These are phyloP conservation scores for Spergularia marina DNA, from an alignment of 148 eudicot genomes.

Conservation along the genomic window DNA sequence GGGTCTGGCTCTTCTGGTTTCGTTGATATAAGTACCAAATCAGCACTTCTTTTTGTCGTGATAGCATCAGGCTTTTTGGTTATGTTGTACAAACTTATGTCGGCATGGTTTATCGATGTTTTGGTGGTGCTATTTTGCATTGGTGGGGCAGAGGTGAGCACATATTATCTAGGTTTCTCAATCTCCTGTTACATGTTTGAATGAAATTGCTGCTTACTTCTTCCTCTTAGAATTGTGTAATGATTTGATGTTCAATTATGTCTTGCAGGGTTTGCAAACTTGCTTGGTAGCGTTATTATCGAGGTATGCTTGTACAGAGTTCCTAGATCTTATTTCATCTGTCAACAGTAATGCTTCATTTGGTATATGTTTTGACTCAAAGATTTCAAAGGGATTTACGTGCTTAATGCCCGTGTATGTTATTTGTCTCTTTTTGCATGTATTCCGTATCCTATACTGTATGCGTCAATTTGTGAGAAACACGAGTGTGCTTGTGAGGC, in stretches of 20 bases:
- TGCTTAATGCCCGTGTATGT: background rate
- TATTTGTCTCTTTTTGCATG: constrained; percentile 1
- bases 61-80: constrained; percentile 87
- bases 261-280: constrained; percentile 89
- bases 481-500: background rate
- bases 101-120: constrained; percentile 82
- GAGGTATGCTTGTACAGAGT: constrained; percentile 49
- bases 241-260: constrained; percentile 22
- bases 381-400: background rate
- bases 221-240: background rate
- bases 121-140: constrained; percentile 90
- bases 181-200: background rate
- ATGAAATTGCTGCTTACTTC: background rate
- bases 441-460: background rate
- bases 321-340: background rate
- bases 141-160: constrained; percentile 89
- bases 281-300: constrained; percentile 88
- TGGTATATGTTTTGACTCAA: background rate
- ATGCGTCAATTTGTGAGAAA: background rate
- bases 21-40: constrained; percentile 75
- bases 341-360: no score
- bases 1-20: constrained; percentile 45
- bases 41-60: constrained; percentile 83
- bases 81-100: constrained; percentile 97
- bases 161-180: background rate